These are phyloP conservation scores for Russula abietina DNA, from an alignment of 768 basidiomycete species.

Conservation along the genomic window DNA sequence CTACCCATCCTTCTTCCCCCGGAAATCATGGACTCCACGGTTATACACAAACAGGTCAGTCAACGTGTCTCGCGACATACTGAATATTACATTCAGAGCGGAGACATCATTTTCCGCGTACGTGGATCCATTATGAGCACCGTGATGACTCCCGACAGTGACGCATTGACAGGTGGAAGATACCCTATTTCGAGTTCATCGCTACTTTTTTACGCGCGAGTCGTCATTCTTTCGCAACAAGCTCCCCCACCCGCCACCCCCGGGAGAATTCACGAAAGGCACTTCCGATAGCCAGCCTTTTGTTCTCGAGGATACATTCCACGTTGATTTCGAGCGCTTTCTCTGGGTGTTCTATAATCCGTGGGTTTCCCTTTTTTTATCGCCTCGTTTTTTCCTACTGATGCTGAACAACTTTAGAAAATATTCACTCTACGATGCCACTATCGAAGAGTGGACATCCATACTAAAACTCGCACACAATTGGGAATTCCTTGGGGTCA, in stretches of 20 bases:
- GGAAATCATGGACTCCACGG: constrained; percentile 16
- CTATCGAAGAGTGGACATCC: constrained; percentile 45
- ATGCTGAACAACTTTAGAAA: constrained; percentile 34
- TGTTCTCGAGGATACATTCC: constrained; percentile 38
- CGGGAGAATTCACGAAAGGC: constrained; percentile 27
- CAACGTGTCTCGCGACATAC: constrained; percentile 29
- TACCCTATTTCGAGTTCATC: constrained; percentile 51
- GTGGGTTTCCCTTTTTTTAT: constrained; percentile 34
- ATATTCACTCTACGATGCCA: constrained; percentile 51
- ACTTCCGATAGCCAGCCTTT: constrained; percentile 29
- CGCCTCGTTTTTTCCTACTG: not conserved
- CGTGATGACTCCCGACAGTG: not conserved
- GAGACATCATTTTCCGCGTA: constrained; percentile 27
- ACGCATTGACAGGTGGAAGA: constrained; percentile 45
- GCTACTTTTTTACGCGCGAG: constrained; percentile 59
- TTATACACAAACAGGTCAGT: not conserved
- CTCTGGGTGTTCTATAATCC: constrained; percentile 60
- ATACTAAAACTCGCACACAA: constrained; percentile 49
- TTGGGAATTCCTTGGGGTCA: constrained; percentile 53
- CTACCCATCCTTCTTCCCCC: not conserved
- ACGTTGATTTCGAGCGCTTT: constrained; percentile 48
- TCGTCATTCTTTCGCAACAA: constrained; percentile 33
- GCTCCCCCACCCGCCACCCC: constrained; percentile 26
- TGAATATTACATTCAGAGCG: constrained; percentile 26
- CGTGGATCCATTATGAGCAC: constrained; percentile 1